phyloP scores from a whole-genome alignment of 2,329 filamentous ascomycete species.

The Boeremia lycopersici region DNA sequence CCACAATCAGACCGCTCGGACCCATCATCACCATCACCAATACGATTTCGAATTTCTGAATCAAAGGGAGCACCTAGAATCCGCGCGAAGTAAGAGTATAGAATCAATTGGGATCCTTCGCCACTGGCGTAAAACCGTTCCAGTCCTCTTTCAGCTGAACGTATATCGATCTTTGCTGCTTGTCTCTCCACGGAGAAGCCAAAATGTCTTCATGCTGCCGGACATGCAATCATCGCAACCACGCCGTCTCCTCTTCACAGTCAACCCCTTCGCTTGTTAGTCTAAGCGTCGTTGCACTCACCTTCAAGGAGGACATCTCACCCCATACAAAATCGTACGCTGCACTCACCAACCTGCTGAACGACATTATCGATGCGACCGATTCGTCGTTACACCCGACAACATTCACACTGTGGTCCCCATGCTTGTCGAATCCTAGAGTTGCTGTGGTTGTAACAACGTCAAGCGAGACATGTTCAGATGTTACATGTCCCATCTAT shows the following conservation, averaged over 20 bases:
- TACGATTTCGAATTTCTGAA: slow-evolving; percentile 2
- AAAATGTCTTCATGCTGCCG: slow-evolving; percentile 28
- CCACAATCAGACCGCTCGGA: slow-evolving; percentile 7
- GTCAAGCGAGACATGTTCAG: slow-evolving; percentile 25
- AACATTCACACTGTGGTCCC: slow-evolving; percentile 38
- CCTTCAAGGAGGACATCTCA: slow-evolving; percentile 24
- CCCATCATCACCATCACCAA: not conserved
- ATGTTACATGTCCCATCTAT: slow-evolving; percentile 26
- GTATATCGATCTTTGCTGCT: not conserved
- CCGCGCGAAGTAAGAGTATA: not conserved
- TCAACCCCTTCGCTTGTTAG: slow-evolving; percentile 26
- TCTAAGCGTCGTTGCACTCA: slow-evolving; percentile 32
- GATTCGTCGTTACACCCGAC: slow-evolving; percentile 31
- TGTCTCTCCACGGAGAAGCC: not conserved
- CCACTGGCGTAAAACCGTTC: not conserved
- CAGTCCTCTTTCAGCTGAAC: not conserved
- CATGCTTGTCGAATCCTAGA: slow-evolving; percentile 24
- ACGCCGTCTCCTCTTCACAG: slow-evolving; percentile 20
- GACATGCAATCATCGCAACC: slow-evolving; percentile 37
- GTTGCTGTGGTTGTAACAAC: slow-evolving; percentile 33
- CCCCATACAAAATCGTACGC: slow-evolving; percentile 14
- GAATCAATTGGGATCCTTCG: not conserved
- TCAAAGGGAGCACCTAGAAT: not conserved
- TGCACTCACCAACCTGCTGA: slow-evolving; percentile 31
- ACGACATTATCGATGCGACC: slow-evolving; percentile 35